A percentile compares a stretch with the other conserved stretches of the same genome.
Evolutionary conservation across 1,284 basidiomycete species (phyloP).

Genomic region (Ustilago lituana): DNA sequence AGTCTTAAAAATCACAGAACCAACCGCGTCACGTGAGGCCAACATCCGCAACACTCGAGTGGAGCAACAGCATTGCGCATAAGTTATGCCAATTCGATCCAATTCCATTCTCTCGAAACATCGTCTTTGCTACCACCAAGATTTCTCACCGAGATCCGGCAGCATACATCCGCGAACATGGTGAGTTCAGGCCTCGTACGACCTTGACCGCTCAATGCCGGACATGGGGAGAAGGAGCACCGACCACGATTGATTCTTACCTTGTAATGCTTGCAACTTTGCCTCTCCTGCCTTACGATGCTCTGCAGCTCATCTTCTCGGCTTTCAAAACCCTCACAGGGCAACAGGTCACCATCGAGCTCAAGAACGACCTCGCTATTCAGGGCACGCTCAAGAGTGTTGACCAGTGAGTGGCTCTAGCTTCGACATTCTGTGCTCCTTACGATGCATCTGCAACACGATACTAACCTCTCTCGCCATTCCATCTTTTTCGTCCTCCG

Average conservation of each 20-base stretch:
- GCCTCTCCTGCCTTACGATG: not conserved
- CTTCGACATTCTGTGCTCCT: not conserved
- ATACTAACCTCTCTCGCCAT: too few species aligned
- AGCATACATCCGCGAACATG: slow-evolving; percentile 16
- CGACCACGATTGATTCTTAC: too few species aligned
- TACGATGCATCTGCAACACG: not conserved
- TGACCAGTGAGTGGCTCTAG: slow-evolving; percentile 76
- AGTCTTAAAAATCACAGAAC: slow-evolving; percentile 2
- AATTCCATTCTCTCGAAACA: not conserved
- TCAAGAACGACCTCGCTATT: slow-evolving; percentile 98
- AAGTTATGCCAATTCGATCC: slow-evolving; percentile 8
- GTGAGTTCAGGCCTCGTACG: slow-evolving; percentile 12
- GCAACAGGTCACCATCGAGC: slow-evolving; percentile 88
- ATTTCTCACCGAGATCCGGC: not conserved
- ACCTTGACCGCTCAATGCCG: too few species aligned
- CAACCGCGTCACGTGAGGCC: slow-evolving; percentile 28
- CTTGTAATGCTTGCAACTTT: too few species aligned
- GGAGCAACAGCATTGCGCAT: slow-evolving; percentile 21
- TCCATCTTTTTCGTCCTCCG: not conserved
- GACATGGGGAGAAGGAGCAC: too few species aligned
- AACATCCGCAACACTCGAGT: slow-evolving; percentile 7
- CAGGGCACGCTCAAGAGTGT: slow-evolving; percentile 96
- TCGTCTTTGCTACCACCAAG: not conserved
- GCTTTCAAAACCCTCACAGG: slow-evolving; percentile 99
- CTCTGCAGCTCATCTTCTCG: slow-evolving; percentile 85